These are phyloP conservation scores for Penicillium sp. DNA, from an alignment of 2,329 filamentous ascomycete species.

Conservation along the genomic window DNA sequence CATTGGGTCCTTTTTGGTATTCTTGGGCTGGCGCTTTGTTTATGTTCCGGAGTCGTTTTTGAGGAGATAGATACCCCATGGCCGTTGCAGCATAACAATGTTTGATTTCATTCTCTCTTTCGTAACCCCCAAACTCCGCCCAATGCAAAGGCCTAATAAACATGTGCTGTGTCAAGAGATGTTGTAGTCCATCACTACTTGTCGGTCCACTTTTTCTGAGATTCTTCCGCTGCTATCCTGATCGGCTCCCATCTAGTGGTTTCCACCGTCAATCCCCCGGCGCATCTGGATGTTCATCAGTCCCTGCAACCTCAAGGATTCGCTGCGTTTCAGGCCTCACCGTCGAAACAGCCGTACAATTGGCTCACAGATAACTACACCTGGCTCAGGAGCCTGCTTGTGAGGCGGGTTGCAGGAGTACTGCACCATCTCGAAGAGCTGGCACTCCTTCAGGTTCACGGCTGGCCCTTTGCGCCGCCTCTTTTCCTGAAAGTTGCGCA, in stretches of 20 bases:
- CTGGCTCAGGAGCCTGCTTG: slow-evolving; percentile 43
- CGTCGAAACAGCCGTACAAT: slow-evolving; percentile 60
- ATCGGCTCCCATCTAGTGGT: slow-evolving; percentile 62
- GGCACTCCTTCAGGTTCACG: slow-evolving; percentile 57
- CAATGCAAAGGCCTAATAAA: slow-evolving; percentile 13
- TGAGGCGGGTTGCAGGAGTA: slow-evolving; percentile 61
- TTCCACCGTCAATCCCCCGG: slow-evolving; percentile 60
- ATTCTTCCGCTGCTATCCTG: slow-evolving; percentile 36
- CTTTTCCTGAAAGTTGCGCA: slow-evolving; percentile 51
- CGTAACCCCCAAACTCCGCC: slow-evolving; percentile 19
- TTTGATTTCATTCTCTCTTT: slow-evolving; percentile 10
- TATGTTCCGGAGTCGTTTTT: slow-evolving; percentile 23
- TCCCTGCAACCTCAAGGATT: neutral
- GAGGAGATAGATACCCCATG: slow-evolving; percentile 43
- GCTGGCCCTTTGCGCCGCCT: slow-evolving; percentile 54
- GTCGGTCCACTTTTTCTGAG: slow-evolving; percentile 27
- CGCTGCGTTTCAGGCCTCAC: slow-evolving; percentile 45
- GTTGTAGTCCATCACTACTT: slow-evolving; percentile 16
- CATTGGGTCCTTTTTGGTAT: neutral
- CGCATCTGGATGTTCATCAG: slow-evolving; percentile 41
- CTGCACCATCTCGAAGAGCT: slow-evolving; percentile 62
- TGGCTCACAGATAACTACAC: slow-evolving; percentile 57
- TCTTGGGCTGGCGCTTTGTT: slow-evolving; percentile 21
- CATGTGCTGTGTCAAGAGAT: neutral
- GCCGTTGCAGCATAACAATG: slow-evolving; percentile 20